These are phyloP conservation scores for Creolimax fragrantissima DNA, from an alignment of 78 protist species.

Conservation along the genomic window DNA sequence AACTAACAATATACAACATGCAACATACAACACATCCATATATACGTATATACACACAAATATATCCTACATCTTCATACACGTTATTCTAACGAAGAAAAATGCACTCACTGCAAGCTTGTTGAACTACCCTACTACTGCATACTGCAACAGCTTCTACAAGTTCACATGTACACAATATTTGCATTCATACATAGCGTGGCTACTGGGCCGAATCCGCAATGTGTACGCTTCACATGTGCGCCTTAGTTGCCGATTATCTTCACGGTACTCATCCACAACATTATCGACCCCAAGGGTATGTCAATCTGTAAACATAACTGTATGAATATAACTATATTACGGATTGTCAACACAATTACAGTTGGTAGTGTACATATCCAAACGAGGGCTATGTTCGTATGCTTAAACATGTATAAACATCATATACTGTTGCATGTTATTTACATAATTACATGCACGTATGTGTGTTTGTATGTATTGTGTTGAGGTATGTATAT, in stretches of 20 bases:
- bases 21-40: not conserved
- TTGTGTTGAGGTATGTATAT: too few relatives aligned
- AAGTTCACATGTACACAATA: not conserved
- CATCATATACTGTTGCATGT: too few relatives aligned
- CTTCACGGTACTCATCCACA: not conserved
- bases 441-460: not conserved
- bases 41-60: not conserved
- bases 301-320: too few relatives aligned
- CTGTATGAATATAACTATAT: too few relatives aligned
- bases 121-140: too few relatives aligned
- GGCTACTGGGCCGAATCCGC: constrained; percentile 8
- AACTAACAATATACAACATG: not conserved
- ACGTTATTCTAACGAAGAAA: too few relatives aligned
- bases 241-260: constrained; percentile 9
- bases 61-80: not conserved
- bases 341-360: too few relatives aligned
- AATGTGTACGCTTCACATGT: constrained; percentile 11
- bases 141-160: too few relatives aligned
- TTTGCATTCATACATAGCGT: not conserved
- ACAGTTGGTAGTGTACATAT: too few relatives aligned
- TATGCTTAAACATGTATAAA: not conserved
- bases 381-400: too few relatives aligned
- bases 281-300: not conserved
- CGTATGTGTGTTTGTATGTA: not conserved
- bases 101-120: too few relatives aligned